Evolutionary conservation across 768 basidiomycete species (phyloP), one percentile per base, ranked within the genome.

Genomic region (Leccinum uliginosum): DNA sequence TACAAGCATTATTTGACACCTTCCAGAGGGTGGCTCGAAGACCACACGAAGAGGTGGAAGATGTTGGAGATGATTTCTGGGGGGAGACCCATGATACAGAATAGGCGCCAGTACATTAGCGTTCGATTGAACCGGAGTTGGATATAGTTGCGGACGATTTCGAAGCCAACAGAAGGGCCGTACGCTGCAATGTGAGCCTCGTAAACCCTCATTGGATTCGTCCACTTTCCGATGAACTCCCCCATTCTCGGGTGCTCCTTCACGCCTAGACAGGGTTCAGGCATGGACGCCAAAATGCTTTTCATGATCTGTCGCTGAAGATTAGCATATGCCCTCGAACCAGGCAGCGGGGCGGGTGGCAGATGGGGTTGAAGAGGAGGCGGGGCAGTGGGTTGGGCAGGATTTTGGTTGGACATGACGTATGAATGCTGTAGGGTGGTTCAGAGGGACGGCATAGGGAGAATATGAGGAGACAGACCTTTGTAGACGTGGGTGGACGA

Each of bases 21-120:
- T 23, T 66, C 59, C 6, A 60, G 54, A 15, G 77, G 73, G 44
- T 73, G 62, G 44, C 62, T 59, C 21, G 75, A 64, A n/a, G 80
- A 78, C 85, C 83, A 87, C 40, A 76, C 76, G 35, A 83, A 77
- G 62, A 74, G 74, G 57, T 81, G 85, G 62, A 90, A 81, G 61
- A 91, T 85, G 57, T 82, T 78, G 70, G 70, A 72, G 57, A 89
- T 71, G 54, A 90, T 83, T 66, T 91, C 89, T 29, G 75, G 67
- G 3, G 88, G 89, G 4, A 89, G 76, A 32, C 83, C 76, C 69
- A 80, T 81, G 59, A 89, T 72, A 45, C 79, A 80, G 67, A 87
- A 87, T 30, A 73, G 71, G 35, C 68, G 68, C 72, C 75, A 78
- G 50, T 69, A 68, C 3, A 72, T 54, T 60, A 74, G 48, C 29